Conservation (phyloP, 2,329 filamentous ascomycete genomes). For the Pestalotiopsis sp. region DNA sequence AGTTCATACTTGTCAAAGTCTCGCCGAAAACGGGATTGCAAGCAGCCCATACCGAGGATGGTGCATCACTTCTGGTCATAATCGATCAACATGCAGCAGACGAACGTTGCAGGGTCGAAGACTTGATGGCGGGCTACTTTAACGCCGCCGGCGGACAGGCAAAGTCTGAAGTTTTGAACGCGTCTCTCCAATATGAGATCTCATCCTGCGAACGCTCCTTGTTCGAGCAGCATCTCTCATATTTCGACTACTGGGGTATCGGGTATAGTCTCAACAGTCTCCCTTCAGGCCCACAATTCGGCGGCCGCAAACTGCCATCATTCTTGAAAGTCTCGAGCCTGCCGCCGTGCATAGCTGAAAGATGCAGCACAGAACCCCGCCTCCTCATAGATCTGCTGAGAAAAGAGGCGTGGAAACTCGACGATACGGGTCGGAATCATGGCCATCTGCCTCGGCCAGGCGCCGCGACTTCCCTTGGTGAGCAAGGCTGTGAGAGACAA, state of each 20-base stretch:
- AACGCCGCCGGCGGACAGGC: slow-evolving; percentile 18
- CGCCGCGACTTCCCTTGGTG: not conserved
- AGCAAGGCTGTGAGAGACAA: slow-evolving; percentile 12
- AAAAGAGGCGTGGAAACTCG: slow-evolving; percentile 68
- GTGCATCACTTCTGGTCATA: slow-evolving; percentile 58
- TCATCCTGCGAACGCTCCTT: slow-evolving; percentile 58
- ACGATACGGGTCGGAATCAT: slow-evolving; percentile 40
- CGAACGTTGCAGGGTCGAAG: slow-evolving; percentile 80
- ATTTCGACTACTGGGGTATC: slow-evolving; percentile 77
- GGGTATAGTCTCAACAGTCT: slow-evolving; percentile 49
- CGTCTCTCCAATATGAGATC: slow-evolving; percentile 65
- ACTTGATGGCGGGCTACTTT: slow-evolving; percentile 61
- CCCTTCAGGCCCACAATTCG: slow-evolving; percentile 5
- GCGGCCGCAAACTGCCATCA: slow-evolving; percentile 3
- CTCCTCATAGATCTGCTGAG: slow-evolving; percentile 75
- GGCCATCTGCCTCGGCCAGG: not conserved
- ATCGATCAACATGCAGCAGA: slow-evolving; percentile 96
- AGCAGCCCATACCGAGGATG: not conserved
- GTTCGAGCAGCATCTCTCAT: slow-evolving; percentile 50
- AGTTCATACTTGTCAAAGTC: slow-evolving; percentile 78
- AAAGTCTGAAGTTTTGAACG: slow-evolving; percentile 41
- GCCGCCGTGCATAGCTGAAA: slow-evolving; percentile 71
- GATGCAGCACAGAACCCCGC: slow-evolving; percentile 71
- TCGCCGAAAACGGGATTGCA: slow-evolving; percentile 20
- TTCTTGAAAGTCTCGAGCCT: slow-evolving; percentile 56